A percentile compares a stretch with the other conserved stretches of the same genome.
These are phyloP conservation scores for Agroathelia rolfsii DNA, from an alignment of 1,284 basidiomycete genomes.

Conservation along the genomic window DNA sequence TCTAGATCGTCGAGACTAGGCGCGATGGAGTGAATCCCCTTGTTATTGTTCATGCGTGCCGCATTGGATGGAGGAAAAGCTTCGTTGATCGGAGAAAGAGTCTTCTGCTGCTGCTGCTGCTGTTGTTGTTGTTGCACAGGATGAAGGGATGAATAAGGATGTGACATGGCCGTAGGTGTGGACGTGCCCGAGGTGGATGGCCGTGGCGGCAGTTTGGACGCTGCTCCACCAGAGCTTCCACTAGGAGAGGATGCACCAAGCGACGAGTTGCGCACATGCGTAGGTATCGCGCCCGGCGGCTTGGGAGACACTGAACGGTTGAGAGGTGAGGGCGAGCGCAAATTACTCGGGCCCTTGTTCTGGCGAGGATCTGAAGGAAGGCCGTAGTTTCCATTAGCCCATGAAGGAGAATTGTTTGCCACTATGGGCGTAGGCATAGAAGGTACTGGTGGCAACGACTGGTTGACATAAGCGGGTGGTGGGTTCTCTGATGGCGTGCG, in stretches of 20 bases:
- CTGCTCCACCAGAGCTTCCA: slow-evolving; percentile 18
- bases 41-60: too few species aligned
- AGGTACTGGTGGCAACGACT: slow-evolving; percentile 30
- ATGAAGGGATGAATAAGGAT: slow-evolving; percentile 11
- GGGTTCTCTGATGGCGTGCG: slow-evolving; percentile 15
- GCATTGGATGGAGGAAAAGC: slow-evolving; percentile 45
- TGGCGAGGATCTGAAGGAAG: slow-evolving; percentile 53
- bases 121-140: too few species aligned
- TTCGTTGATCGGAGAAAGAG: slow-evolving; percentile 65
- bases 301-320: slow-evolving; percentile 52
- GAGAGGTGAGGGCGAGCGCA: slow-evolving; percentile 27
- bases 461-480: slow-evolving; percentile 12
- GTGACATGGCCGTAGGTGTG: slow-evolving; percentile 38
- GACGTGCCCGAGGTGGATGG: slow-evolving; percentile 29
- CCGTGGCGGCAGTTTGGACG: slow-evolving; percentile 30
- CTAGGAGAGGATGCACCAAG: slow-evolving; percentile 29
- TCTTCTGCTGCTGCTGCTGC: slow-evolving; percentile 27
- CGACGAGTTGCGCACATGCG: slow-evolving; percentile 43
- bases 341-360: slow-evolving; percentile 32
- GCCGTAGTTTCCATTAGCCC: slow-evolving; percentile 43
- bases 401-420: slow-evolving; percentile 36
- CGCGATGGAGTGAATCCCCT: too few species aligned
- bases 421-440: slow-evolving; percentile 56
- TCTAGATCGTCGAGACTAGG: slow-evolving; percentile 70
- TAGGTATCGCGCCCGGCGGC: too few species aligned